Evolutionary conservation across 192 early-diverging fungal genomes (phyloP).

Genomic region (Backusella mclennaniae): DNA sequence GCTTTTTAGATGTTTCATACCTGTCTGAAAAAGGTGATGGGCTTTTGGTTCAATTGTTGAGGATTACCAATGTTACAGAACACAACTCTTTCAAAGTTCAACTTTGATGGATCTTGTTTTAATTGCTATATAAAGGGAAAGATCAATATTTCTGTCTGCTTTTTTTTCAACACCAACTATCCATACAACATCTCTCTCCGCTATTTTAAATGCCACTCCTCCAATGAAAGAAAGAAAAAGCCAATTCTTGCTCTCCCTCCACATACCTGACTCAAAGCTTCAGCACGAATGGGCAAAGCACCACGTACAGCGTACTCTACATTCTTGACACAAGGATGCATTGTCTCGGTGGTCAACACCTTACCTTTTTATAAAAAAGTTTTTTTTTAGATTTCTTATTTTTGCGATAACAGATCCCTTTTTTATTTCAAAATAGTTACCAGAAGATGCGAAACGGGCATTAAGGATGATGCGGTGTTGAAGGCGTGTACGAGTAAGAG

Average conservation of each 20-base stretch:
- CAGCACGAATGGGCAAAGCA: slow-evolving; percentile 90
- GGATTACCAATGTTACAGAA: slow-evolving; percentile 94
- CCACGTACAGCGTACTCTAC: slow-evolving; percentile 97
- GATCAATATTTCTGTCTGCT: neutral
- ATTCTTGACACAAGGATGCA: slow-evolving; percentile 69
- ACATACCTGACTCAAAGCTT: slow-evolving; percentile 65
- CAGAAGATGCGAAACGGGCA: neutral
- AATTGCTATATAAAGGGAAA: slow-evolving; percentile 34
- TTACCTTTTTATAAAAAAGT: slow-evolving; percentile 38
- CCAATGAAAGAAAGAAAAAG: neutral
- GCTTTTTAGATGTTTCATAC: slow-evolving; percentile 34
- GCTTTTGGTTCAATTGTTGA: slow-evolving; percentile 85
- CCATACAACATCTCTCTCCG: neutral
- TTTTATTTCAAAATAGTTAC: neutral
- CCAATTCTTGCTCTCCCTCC: neutral
- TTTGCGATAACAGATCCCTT: neutral
- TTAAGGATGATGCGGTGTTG: neutral
- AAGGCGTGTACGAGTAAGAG: neutral
- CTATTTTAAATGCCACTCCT: neutral
- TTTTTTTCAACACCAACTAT: neutral
- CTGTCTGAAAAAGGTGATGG: slow-evolving; percentile 97
- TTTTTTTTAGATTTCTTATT: neutral
- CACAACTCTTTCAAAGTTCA: slow-evolving; percentile 70
- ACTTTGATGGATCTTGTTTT: slow-evolving; percentile 37
- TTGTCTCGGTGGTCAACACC: slow-evolving; percentile 67